Conservation (phyloP, 2,329 filamentous ascomycete genomes). For the Aspergillus chevalieri region DNA sequence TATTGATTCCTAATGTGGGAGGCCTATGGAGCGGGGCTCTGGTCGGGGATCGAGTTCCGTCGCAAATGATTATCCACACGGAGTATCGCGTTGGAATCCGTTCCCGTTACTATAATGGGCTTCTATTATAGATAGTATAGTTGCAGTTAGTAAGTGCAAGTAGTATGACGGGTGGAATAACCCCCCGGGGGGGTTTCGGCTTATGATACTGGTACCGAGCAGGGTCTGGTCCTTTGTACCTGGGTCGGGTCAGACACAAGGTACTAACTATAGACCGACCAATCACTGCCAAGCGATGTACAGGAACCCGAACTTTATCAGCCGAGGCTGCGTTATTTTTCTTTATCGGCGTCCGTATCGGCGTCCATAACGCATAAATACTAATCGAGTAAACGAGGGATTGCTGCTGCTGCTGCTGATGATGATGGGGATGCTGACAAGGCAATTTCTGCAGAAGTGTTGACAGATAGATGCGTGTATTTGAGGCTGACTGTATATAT, state of each 20-base stretch:
- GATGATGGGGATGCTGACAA: not conserved
- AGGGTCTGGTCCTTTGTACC: not conserved
- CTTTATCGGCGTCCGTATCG: not conserved
- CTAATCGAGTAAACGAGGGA: too few relatives aligned
- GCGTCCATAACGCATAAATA: not conserved
- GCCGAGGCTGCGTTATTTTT: not conserved
- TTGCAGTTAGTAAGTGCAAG: too few relatives aligned
- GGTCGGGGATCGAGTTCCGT: too few relatives aligned
- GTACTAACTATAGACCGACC: conserved; percentile 21
- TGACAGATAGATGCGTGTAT: not conserved
- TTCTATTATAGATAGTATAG: too few relatives aligned
- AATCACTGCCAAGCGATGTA: conserved; percentile 3
- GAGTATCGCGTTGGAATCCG: conserved; percentile 6
- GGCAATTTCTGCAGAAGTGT: not conserved
- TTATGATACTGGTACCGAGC: too few relatives aligned
- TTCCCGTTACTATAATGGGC: too few relatives aligned
- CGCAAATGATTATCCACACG: conserved; percentile 1
- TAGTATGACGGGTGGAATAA: too few relatives aligned
- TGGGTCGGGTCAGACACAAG: not conserved
- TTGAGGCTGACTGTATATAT: not conserved
- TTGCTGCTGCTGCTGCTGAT: too few relatives aligned
- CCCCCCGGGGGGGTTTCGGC: too few relatives aligned
- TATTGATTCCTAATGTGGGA: too few relatives aligned
- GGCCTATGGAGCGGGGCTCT: not conserved
- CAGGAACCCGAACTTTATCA: conserved; percentile 2